phyloP scores from a whole-genome alignment of 2,329 filamentous ascomycete species.

The Setomelanomma holmii region DNA sequence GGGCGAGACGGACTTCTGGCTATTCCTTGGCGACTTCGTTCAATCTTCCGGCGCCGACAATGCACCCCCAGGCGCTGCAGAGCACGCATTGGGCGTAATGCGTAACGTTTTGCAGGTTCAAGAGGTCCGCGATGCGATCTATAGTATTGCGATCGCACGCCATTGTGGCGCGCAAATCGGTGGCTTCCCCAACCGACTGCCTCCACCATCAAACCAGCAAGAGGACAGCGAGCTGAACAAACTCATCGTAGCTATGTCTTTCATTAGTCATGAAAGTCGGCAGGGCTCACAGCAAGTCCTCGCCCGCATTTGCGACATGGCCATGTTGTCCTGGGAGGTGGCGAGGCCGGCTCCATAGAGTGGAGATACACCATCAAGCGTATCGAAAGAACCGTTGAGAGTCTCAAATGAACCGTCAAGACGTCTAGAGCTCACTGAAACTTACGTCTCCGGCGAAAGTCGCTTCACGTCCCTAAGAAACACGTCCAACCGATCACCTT shows the following conservation, averaged over 20 bases:
- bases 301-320: conserved; percentile 58
- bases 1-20: conserved; percentile 80
- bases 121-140: conserved; percentile 89
- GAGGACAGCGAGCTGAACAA: conserved; percentile 51
- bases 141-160: conserved; percentile 83
- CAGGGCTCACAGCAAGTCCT: conserved; percentile 57
- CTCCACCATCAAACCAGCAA: conserved; percentile 32
- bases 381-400: no score
- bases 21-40: conserved; percentile 75
- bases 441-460: no score
- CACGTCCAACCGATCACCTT: no score
- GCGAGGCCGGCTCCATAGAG: conserved; percentile 28
- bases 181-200: conserved; percentile 53
- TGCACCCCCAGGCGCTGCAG: conserved; percentile 64
- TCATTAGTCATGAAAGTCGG: conserved; percentile 56
- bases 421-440: no score
- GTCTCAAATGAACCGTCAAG: no score
- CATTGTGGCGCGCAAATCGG: conserved; percentile 70
- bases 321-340: conserved; percentile 53
- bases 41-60: conserved; percentile 69
- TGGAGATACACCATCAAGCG: no score
- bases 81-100: conserved; percentile 69
- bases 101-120: conserved; percentile 76
- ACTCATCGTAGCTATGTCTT: conserved; percentile 56
- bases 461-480: no score